Evolutionary conservation across 257 asterid genomes (phyloP).

Genomic region (Petunia secreta): DNA sequence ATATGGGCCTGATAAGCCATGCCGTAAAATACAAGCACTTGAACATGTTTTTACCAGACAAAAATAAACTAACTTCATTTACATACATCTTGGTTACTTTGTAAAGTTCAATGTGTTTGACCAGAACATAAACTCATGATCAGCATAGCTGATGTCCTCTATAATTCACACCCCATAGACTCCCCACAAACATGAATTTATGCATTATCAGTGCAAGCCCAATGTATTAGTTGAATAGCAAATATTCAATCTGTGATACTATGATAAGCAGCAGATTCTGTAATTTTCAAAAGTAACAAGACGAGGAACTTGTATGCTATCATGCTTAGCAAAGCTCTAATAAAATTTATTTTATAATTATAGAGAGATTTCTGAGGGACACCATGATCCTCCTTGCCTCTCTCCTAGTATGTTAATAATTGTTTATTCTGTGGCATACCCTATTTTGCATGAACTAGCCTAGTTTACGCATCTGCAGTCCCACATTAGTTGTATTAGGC

Average conservation of each 20-base stretch:
- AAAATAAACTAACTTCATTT: neutral
- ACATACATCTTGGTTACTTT: neutral
- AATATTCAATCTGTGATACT: neutral
- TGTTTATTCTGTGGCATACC: conserved; percentile 4
- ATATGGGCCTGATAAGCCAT: neutral
- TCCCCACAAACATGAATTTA: neutral
- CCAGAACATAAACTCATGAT: neutral
- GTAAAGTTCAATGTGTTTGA: neutral
- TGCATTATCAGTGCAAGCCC: neutral
- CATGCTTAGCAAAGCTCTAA: neutral
- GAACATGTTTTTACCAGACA: neutral
- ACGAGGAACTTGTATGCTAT: neutral
- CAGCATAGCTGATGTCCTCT: conserved; percentile 1
- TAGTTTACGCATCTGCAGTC: neutral
- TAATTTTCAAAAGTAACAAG: neutral
- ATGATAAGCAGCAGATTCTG: neutral
- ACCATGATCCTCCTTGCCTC: neutral
- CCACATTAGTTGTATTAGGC: neutral
- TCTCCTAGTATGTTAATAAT: neutral
- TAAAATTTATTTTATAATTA: neutral
- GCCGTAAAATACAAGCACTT: neutral
- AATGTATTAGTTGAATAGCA: neutral
- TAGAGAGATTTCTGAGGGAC: conserved; percentile 4
- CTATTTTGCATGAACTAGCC: neutral
- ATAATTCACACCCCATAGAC: neutral